These are phyloP conservation scores for Mucor lusitanicus DNA, from an alignment of 371 early-diverging fungal species.

Conservation along the genomic window DNA sequence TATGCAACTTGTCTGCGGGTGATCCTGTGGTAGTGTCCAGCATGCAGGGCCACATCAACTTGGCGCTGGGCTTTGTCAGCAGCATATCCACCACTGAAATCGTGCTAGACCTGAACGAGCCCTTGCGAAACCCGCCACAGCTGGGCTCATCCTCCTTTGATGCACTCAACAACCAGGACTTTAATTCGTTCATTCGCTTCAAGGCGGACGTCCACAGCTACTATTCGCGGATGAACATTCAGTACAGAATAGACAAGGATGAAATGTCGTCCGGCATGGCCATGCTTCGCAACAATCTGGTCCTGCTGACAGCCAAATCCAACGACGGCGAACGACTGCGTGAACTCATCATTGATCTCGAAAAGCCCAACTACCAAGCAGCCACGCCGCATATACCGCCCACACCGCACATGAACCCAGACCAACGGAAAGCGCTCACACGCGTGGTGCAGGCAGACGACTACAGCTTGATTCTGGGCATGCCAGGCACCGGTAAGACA, in stretches of 20 bases:
- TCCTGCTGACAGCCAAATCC: constrained; percentile 62
- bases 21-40: constrained; percentile 87
- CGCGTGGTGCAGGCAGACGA: constrained; percentile 74
- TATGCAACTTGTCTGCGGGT: constrained; percentile 66
- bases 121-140: constrained; percentile 65
- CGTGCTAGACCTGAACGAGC: constrained; percentile 62
- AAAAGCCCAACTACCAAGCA: constrained; percentile 60
- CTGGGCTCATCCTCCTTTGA: constrained; percentile 45
- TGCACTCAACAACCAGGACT: constrained; percentile 44
- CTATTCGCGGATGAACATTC: constrained; percentile 12
- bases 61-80: constrained; percentile 78
- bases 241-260: constrained; percentile 86
- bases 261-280: constrained; percentile 70
- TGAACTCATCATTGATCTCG: constrained; percentile 82
- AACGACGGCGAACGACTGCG: constrained; percentile 37
- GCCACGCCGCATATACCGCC: background rate
- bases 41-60: constrained; percentile 70
- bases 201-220: constrained; percentile 7
- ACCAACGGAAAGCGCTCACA: constrained; percentile 65
- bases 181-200: constrained; percentile 9
- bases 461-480: constrained; percentile 94
- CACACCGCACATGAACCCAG: constrained; percentile 56
- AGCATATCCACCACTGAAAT: constrained; percentile 51
- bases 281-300: constrained; percentile 73
- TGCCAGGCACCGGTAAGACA: constrained; percentile 99